Conservation (phyloP, 768 basidiomycete species). For the Crucibulum laeve region DNA sequence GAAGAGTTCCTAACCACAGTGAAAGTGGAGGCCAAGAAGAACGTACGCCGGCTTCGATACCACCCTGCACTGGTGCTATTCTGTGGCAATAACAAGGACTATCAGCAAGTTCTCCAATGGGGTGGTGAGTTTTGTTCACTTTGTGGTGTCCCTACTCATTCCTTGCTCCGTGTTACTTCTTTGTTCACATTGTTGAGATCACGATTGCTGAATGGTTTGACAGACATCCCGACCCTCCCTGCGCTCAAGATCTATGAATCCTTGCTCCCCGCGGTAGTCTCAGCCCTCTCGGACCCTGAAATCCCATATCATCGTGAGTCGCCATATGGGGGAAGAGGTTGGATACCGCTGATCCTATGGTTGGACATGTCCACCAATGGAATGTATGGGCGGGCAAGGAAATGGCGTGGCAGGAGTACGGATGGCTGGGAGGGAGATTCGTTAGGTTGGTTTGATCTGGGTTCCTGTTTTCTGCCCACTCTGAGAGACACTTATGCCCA, state of each 20-base stretch:
- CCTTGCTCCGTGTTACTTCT: not conserved
- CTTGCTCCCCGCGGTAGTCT: slow-evolving; percentile 53
- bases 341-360: slow-evolving; percentile 62
- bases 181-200: not conserved
- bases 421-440: slow-evolving; percentile 56
- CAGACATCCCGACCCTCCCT: slow-evolving; percentile 39
- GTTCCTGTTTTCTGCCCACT: not conserved
- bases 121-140: slow-evolving; percentile 32
- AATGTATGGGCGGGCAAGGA: slow-evolving; percentile 64
- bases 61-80: slow-evolving; percentile 68
- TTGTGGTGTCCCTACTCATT: not conserved
- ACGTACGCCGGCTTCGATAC: slow-evolving; percentile 68
- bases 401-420: slow-evolving; percentile 58
- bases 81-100: slow-evolving; percentile 82
- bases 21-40: slow-evolving; percentile 71
- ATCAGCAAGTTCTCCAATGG: slow-evolving; percentile 54
- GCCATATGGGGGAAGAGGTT: slow-evolving; percentile 81
- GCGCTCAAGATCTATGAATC: slow-evolving; percentile 63
- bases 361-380: slow-evolving; percentile 88
- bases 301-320: slow-evolving; percentile 79
- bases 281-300: slow-evolving; percentile 33
- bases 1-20: slow-evolving; percentile 66
- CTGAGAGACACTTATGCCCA: too few species aligned
- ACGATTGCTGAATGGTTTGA: not conserved
- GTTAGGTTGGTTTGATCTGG: slow-evolving; percentile 35